Conservation (phyloP, 805 yeast genomes). For the Kodamaea restingae region DNA sequence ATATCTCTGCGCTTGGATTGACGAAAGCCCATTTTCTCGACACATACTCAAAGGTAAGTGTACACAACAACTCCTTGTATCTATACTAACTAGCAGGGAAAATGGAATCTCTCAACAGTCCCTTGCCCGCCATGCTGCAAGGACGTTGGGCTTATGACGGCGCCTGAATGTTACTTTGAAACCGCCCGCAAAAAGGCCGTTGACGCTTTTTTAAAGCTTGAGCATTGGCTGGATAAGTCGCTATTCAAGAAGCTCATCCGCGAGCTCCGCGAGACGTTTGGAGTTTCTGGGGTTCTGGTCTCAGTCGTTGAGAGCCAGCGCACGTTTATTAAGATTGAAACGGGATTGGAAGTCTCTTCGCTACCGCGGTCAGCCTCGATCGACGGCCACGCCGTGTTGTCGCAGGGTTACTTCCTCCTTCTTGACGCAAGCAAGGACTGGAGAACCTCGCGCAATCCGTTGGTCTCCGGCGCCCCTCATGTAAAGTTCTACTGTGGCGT, state of each 20-base stretch:
- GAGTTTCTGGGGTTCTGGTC: constrained; percentile 51
- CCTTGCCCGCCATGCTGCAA: constrained; percentile 53
- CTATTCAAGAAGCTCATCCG: constrained; percentile 37
- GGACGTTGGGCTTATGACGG: constrained; percentile 44
- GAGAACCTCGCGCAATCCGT: constrained; percentile 61
- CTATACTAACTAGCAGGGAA: constrained; percentile 32
- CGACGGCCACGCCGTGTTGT: constrained; percentile 66
- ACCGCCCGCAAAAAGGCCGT: constrained; percentile 42
- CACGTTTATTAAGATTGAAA: constrained; percentile 49
- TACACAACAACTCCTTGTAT: neutral
- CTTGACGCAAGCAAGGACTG: constrained; percentile 65
- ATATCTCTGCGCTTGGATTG: constrained; percentile 18
- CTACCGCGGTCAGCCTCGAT: constrained; percentile 55
- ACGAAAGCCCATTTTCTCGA: constrained; percentile 55
- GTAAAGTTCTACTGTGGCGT: constrained; percentile 65
- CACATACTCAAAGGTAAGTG: constrained; percentile 42
- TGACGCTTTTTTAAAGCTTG: constrained; percentile 31
- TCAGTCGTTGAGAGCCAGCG: constrained; percentile 50
- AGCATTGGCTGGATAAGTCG: constrained; percentile 46
- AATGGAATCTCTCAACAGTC: constrained; percentile 52
- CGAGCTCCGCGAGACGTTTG: constrained; percentile 38
- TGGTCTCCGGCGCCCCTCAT: constrained; percentile 57
- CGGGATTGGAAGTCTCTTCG: constrained; percentile 44
- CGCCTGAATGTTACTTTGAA: constrained; percentile 60
- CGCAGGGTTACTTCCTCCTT: constrained; percentile 50